These are phyloP conservation scores for Flaveria ramosissima DNA, from an alignment of 129 eudicot genomes.

Conservation along the genomic window DNA sequence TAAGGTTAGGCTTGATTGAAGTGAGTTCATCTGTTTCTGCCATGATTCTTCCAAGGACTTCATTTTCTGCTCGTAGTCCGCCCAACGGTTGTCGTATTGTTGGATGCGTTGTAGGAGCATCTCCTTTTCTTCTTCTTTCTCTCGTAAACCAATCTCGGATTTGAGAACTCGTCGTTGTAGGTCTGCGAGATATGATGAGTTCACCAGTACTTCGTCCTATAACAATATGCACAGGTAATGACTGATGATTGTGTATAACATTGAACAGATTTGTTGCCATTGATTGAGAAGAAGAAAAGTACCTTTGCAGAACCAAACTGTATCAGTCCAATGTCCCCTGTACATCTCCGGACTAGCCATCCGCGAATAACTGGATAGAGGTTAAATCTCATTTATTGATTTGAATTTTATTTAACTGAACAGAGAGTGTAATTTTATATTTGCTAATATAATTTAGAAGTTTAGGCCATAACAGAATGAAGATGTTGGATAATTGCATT, in stretches of 20 bases:
- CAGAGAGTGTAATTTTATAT: neutral
- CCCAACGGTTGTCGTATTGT: constrained; percentile 85
- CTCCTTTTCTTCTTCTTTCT: constrained; percentile 81
- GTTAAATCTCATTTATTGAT: constrained; percentile 19
- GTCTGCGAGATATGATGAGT: constrained; percentile 69
- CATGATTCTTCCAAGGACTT: constrained; percentile 89
- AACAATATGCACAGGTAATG: neutral
- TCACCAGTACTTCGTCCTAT: constrained; percentile 62
- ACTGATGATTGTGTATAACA: neutral
- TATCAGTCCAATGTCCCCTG: constrained; percentile 56
- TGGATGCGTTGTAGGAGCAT: constrained; percentile 68
- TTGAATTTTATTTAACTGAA: too few relatives aligned
- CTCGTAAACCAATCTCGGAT: constrained; percentile 72
- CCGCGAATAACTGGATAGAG: constrained; percentile 72
- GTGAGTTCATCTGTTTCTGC: constrained; percentile 90
- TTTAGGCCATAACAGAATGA: neutral
- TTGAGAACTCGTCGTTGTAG: constrained; percentile 73
- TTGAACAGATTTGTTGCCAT: neutral
- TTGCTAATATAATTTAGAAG: too few relatives aligned
- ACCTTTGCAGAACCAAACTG: constrained; percentile 70
- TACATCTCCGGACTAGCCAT: constrained; percentile 85
- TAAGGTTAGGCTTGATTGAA: constrained; percentile 71
- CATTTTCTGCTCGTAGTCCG: constrained; percentile 86
- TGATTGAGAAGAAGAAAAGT: constrained; percentile 11
- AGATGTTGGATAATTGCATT: too few relatives aligned